Evolutionary conservation across 352 stramenopile genomes (phyloP).

Genomic region (Phytophthora chlamydospora): DNA sequence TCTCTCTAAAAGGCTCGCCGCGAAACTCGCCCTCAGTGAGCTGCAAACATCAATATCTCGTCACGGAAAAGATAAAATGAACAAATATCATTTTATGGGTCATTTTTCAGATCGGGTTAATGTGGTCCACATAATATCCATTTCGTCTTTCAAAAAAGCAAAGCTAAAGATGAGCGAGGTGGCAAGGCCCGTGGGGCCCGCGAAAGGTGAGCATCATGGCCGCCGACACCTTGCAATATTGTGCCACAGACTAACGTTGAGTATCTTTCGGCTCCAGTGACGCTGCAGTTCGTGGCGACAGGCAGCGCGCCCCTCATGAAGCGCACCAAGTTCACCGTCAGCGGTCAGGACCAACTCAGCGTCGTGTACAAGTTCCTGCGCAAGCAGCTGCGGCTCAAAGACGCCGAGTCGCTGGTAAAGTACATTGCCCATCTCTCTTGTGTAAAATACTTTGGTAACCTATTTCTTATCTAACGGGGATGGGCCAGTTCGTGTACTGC

Average conservation of each 20-base stretch:
- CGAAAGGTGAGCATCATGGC: slow-evolving; percentile 37
- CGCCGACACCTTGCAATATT: neutral
- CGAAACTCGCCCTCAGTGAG: too few relatives aligned
- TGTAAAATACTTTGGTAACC: too few relatives aligned
- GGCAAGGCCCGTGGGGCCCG: slow-evolving; percentile 30
- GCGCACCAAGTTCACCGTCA: slow-evolving; percentile 88
- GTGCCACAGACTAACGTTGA: too few relatives aligned
- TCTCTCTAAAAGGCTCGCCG: too few relatives aligned
- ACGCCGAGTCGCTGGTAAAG: slow-evolving; percentile 68
- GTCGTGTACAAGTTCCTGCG: slow-evolving; percentile 88
- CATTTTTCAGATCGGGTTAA: too few relatives aligned
- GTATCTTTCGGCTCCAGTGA: slow-evolving; percentile 49
- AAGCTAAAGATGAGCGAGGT: slow-evolving; percentile 3
- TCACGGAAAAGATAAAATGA: too few relatives aligned
- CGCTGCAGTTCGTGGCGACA: slow-evolving; percentile 83
- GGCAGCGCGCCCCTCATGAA: slow-evolving; percentile 87
- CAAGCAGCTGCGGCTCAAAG: slow-evolving; percentile 83
- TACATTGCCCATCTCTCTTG: too few relatives aligned
- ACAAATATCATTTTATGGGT: too few relatives aligned
- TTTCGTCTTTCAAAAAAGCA: too few relatives aligned
- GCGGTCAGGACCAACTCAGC: slow-evolving; percentile 72
- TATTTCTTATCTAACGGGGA: neutral
- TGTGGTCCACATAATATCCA: too few relatives aligned
- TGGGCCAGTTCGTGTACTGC: slow-evolving; percentile 83
- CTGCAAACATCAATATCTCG: too few relatives aligned